Evolutionary conservation across 352 stramenopile species (phyloP).

Genomic region (Globisporangium abappressorium): DNA sequence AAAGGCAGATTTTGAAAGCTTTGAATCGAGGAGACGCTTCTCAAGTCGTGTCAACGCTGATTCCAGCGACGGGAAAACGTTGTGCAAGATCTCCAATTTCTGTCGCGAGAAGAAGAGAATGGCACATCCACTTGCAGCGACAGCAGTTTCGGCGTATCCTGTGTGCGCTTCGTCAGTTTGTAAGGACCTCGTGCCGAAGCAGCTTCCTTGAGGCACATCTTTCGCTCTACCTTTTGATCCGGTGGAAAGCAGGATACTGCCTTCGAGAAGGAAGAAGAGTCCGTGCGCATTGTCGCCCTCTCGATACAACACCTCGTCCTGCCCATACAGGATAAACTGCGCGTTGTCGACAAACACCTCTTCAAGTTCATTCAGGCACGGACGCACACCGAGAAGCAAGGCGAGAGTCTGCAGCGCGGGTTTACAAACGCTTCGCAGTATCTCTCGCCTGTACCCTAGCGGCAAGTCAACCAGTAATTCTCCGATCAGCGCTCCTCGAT

Average conservation of each 20-base stretch:
- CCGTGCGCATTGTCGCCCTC: slow-evolving; percentile 35
- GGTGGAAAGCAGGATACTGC: slow-evolving; percentile 15
- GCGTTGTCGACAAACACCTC: slow-evolving; percentile 33
- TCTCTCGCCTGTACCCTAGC: slow-evolving; percentile 29
- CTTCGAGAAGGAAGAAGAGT: slow-evolving; percentile 35
- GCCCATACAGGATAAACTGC: slow-evolving; percentile 36
- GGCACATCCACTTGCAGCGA: slow-evolving; percentile 31
- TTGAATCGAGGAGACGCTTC: slow-evolving; percentile 25
- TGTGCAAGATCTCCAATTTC: slow-evolving; percentile 24
- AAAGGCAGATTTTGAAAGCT: slow-evolving; percentile 29
- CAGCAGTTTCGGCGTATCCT: slow-evolving; percentile 33
- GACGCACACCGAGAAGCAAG: slow-evolving; percentile 22
- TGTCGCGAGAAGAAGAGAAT: slow-evolving; percentile 29
- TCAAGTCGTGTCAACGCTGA: slow-evolving; percentile 23
- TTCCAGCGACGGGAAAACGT: slow-evolving; percentile 25
- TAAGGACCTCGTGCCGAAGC: slow-evolving; percentile 32
- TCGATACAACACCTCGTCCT: slow-evolving; percentile 38
- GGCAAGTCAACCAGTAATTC: slow-evolving; percentile 35
- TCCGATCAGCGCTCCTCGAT: slow-evolving; percentile 39
- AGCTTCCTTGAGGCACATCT: slow-evolving; percentile 28
- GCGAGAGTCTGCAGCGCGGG: slow-evolving; percentile 35
- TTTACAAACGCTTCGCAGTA: slow-evolving; percentile 33
- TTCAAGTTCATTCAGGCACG: slow-evolving; percentile 29
- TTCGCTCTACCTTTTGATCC: slow-evolving; percentile 14
- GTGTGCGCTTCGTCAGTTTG: slow-evolving; percentile 15